These are phyloP conservation scores for Debaryomyces prosopidis DNA, from an alignment of 805 yeast genomes.

Conservation along the genomic window DNA sequence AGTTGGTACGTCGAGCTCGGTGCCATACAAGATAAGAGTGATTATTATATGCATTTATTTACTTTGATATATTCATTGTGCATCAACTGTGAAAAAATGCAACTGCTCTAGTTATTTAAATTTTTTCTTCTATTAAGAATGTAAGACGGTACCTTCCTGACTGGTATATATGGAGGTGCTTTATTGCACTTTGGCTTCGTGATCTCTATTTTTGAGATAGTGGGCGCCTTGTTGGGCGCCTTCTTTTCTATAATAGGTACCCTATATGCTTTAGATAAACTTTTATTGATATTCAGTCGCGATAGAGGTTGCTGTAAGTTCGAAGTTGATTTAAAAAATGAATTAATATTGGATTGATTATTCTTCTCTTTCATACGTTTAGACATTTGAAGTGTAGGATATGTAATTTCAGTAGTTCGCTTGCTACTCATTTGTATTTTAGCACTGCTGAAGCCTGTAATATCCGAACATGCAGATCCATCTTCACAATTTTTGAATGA, in stretches of 20 bases:
- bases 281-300: not conserved
- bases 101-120: not conserved
- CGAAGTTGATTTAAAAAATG: slow-evolving; percentile 1
- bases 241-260: not conserved
- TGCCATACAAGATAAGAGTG: too few species aligned
- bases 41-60: too few species aligned
- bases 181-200: slow-evolving; percentile 9
- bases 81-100: too few species aligned
- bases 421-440: not conserved
- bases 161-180: slow-evolving; percentile 38
- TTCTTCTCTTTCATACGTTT: not conserved
- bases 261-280: too few species aligned
- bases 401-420: not conserved
- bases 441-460: not conserved
- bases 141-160: slow-evolving; percentile 14
- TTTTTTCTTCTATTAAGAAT: slow-evolving; percentile 5
- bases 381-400: not conserved
- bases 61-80: too few species aligned
- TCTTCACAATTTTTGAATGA: not conserved
- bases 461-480: not conserved
- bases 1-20: too few species aligned
- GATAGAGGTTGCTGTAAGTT: too few species aligned
- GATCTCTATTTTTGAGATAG: not conserved
- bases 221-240: slow-evolving; percentile 2
- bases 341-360: not conserved